Evolutionary conservation across 345 rosid genomes (phyloP).

Genomic region (Adansonia digitata): DNA sequence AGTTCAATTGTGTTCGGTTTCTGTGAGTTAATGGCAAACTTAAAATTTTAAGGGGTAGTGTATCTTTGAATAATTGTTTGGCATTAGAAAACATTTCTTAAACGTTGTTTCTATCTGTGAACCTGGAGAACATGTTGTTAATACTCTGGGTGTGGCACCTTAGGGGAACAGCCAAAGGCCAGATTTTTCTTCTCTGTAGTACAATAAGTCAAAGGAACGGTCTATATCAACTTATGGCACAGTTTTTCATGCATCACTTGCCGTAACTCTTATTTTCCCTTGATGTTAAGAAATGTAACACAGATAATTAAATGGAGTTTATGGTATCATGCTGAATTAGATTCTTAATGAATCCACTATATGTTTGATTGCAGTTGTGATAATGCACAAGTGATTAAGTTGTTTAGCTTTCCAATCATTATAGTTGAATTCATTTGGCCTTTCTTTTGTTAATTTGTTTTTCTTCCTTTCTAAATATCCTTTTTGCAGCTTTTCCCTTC

Average conservation of each 20-base stretch:
- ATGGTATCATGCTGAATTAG: neutral
- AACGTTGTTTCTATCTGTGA: neutral
- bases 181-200: neutral
- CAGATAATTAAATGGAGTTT: neutral
- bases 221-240: neutral
- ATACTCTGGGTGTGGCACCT: neutral
- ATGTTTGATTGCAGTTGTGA: neutral
- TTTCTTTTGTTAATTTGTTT: neutral
- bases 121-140: neutral
- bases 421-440: neutral
- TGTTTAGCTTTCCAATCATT: neutral
- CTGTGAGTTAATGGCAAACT: neutral
- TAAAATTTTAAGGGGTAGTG: neutral
- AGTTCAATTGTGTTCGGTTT: neutral
- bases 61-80: neutral
- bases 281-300: neutral
- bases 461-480: neutral
- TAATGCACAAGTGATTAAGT: neutral
- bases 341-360: neutral
- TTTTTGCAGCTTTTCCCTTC: neutral
- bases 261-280: slow-evolving; percentile 1
- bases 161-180: neutral
- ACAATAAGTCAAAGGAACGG: neutral
- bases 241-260: neutral
- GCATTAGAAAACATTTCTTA: neutral